Base-by-base conservation (phyloP, 768 basidiomycete genomes). In the Dendrothele bispora region DNA sequence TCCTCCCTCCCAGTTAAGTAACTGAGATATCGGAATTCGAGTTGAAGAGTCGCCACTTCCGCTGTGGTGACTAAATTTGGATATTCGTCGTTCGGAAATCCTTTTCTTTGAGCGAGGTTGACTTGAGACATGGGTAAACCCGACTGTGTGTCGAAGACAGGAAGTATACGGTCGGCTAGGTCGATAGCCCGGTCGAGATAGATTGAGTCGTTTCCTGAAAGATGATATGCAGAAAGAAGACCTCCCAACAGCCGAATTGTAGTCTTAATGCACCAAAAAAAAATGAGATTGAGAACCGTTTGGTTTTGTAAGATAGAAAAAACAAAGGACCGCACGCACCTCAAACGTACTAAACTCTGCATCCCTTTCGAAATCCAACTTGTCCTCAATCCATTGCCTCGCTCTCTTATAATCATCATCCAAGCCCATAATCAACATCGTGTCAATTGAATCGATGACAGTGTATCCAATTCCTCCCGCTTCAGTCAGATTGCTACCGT, bases 241-340 rank as follows among this genome's bases (percentile, higher is more conserved):
- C 95, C 95, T 7, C 95, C 95, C 3, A 98, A 74, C 1, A 95
- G 80, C 20, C 95, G 84, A 43, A 97, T 98, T 0, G 93, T 97
- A 1, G 90, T 94, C 91, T 95, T 52, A 53, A 25, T 27, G 32
- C 35, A 35, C 32, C 17, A 6, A 37, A 26, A 40, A n/a, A 25
- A 8, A n/a, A 8, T 20, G 37, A 26, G n/a, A n/a, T n/a, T n/a
- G n/a, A n/a, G n/a, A n/a, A n/a, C n/a, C n/a, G n/a, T 18, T 32
- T 26, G 29, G 21, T 46, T 11, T 43, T n/a, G 42, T 12, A 39
- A 35, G 7, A 12, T 11, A 22, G 35, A 41, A n/a, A 30, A 12
- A 36, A 3, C 18, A 15, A 39, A 47, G 24, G 27, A 30, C 51
- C 4, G 18, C 10, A 51, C 82, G 35, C 52, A 91, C 93, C 77